phyloP scores from a whole-genome alignment of 2,329 filamentous ascomycete genomes.

The Penicillium fuscoglaucum region DNA sequence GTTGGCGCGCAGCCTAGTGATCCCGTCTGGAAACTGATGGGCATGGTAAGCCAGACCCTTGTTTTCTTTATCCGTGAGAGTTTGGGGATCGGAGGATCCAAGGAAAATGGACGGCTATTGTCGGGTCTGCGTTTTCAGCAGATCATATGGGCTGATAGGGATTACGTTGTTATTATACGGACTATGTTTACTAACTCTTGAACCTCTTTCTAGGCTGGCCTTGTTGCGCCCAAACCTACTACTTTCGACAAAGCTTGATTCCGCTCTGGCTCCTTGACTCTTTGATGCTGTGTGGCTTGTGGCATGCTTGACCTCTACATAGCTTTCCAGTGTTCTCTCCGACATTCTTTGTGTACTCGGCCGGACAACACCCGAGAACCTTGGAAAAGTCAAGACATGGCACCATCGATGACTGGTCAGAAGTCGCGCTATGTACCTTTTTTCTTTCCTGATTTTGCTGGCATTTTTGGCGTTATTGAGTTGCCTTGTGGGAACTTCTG shows the following conservation, averaged over 20 bases:
- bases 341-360: slow-evolving; percentile 7
- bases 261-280: not conserved
- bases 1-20: slow-evolving; percentile 94
- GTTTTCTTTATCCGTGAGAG: not conserved
- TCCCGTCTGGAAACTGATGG: slow-evolving; percentile 80
- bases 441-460: slow-evolving; percentile 13
- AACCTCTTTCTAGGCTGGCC: slow-evolving; percentile 33
- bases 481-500: slow-evolving; percentile 13
- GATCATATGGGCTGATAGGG: not conserved
- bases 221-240: slow-evolving; percentile 34
- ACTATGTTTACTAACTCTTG: slow-evolving; percentile 6
- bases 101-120: not conserved
- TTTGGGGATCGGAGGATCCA: not conserved
- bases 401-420: not conserved
- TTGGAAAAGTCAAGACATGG: not conserved
- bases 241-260: slow-evolving; percentile 25
- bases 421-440: slow-evolving; percentile 4
- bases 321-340: not conserved
- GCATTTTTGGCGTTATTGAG: slow-evolving; percentile 29
- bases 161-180: not conserved
- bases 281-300: not conserved
- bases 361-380: not conserved
- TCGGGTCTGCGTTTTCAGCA: not conserved
- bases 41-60: slow-evolving; percentile 61
- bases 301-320: not conserved